Evolutionary conservation across 2,329 filamentous ascomycete species (phyloP), one percentile per base, ranked within the genome.

Genomic region (Xylaria sp.): DNA sequence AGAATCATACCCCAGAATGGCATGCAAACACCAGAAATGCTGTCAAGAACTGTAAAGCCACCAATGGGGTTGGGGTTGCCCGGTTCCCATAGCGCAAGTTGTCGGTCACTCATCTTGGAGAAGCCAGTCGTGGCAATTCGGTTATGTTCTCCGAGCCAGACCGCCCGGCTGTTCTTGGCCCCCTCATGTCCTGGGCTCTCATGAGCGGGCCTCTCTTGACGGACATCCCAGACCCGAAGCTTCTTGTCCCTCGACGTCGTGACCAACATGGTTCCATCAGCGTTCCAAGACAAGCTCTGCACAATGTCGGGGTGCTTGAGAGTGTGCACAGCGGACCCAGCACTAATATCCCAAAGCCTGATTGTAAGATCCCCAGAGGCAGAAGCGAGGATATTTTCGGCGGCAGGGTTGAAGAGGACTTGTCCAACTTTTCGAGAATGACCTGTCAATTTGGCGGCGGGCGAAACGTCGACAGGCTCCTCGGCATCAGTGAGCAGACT

Each of bases 231-330:
- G 71, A 98, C 90, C 69, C 96, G 91, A 72, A 99, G 87, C 85
- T 97, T 97, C 90, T 99, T 99, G 87, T 99, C 96, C 76, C 96
- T 89, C 69, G 94, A 97, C 9, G 96, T 98, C 8, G 96, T 98
- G 57, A 92, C 94, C 68, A 99, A 83, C 79, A 96, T 86, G 65
- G 90, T 90, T 68, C 96, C 96, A 74, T 92, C 91, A 72, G 94
- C 93, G 81, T 93, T 97, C 95, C 95, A 99, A 34, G 95, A 97
- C 76, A 98, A 85, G 70, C 93, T 97, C 81, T 98, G 96, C 45
- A 98, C 92, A 72, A 97, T 94, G 76, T 99, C 96, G 72, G 87
- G 89, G 80, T 97, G 92, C 81, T 92, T 94, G 70, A 99, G 87
- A 2, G 89, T 89, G 60, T 95, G 85, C 74, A 90, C 89, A 1